phyloP scores from a whole-genome alignment of 2,329 filamentous ascomycete genomes.

The Penicillium verrucosum region DNA sequence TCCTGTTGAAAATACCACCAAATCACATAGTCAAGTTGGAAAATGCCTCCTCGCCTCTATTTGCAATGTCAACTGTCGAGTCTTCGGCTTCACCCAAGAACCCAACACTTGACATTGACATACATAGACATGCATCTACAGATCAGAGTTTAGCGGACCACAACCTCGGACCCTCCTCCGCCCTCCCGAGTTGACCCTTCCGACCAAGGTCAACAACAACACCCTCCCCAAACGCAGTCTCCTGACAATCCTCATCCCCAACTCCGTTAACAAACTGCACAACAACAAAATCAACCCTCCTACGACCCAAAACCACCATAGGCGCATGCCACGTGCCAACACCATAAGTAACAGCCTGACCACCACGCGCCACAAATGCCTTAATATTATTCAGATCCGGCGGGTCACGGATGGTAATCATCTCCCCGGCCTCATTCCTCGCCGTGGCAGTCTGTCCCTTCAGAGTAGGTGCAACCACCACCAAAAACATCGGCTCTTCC shows the following conservation, averaged over 20 bases:
- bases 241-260: conserved; percentile 80
- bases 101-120: background rate
- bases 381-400: conserved; percentile 69
- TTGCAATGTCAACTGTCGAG: background rate
- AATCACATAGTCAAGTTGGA: background rate
- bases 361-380: conserved; percentile 74
- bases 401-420: conserved; percentile 45
- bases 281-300: conserved; percentile 79
- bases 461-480: conserved; percentile 81
- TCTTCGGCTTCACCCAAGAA: background rate
- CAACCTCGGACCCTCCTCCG: conserved; percentile 12
- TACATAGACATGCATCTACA: background rate
- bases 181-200: conserved; percentile 21
- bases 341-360: conserved; percentile 86
- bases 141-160: conserved; percentile 21
- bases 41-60: background rate
- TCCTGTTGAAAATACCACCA: background rate
- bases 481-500: conserved; percentile 59
- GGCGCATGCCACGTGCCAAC: conserved; percentile 95
- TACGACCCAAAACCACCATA: conserved; percentile 78
- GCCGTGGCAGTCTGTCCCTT: conserved; percentile 42
- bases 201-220: conserved; percentile 32
- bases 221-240: conserved; percentile 55
- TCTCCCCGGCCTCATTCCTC: conserved; percentile 24
- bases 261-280: conserved; percentile 86